These are phyloP conservation scores for Kodamaea kaohsiungensis DNA, from an alignment of 805 yeast species.

Conservation along the genomic window DNA sequence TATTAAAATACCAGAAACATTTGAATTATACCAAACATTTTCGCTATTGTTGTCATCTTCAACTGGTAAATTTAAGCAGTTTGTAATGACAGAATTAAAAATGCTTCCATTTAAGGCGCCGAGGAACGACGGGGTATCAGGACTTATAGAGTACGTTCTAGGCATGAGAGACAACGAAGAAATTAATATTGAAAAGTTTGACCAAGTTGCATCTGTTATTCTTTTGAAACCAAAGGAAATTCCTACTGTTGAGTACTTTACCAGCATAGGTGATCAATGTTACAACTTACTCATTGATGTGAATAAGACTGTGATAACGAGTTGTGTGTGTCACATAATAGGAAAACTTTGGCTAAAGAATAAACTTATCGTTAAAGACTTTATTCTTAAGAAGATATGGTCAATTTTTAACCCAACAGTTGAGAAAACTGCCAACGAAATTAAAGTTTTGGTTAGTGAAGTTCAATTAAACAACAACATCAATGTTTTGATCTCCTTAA, in stretches of 20 bases:
- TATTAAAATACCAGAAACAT: conserved; percentile 60
- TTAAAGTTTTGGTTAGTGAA: conserved; percentile 42
- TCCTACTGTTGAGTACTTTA: conserved; percentile 51
- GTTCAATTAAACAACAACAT: conserved; percentile 58
- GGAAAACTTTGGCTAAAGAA: conserved; percentile 54
- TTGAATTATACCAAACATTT: conserved; percentile 60
- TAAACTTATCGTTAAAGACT: conserved; percentile 53
- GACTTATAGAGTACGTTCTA: conserved; percentile 72
- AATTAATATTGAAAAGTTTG: conserved; percentile 63
- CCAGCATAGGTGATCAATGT: conserved; percentile 62
- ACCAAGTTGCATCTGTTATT: conserved; percentile 65
- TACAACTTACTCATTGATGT: conserved; percentile 57
- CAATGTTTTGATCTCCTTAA: conserved; percentile 64
- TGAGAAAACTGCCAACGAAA: conserved; percentile 14
- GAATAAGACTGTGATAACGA: conserved; percentile 60
- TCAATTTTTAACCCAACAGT: conserved; percentile 38
- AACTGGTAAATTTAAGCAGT: conserved; percentile 38
- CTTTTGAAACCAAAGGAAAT: conserved; percentile 60
- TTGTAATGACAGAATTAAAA: conserved; percentile 53
- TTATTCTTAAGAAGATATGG: conserved; percentile 56
- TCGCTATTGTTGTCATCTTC: conserved; percentile 56
- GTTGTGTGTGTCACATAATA: conserved; percentile 57
- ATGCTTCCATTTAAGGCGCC: conserved; percentile 55
- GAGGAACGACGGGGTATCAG: conserved; percentile 62
- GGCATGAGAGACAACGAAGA: conserved; percentile 77